These are phyloP conservation scores for Plicaturopsis crispa DNA, from an alignment of 768 basidiomycete species.

Conservation along the genomic window DNA sequence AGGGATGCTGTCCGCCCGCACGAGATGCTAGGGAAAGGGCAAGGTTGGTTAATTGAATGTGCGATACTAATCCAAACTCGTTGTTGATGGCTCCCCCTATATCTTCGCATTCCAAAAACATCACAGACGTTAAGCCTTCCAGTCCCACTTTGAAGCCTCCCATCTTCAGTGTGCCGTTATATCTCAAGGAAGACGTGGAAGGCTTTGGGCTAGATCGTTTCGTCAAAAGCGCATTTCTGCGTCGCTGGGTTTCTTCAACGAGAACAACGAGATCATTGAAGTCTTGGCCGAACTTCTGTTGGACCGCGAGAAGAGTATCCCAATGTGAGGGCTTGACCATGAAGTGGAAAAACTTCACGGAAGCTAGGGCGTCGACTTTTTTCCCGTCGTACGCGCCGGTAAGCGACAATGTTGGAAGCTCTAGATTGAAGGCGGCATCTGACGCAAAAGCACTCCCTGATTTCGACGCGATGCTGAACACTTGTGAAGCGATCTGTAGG, in stretches of 20 bases:
- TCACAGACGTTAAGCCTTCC: conserved; percentile 63
- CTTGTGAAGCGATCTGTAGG: conserved; percentile 53
- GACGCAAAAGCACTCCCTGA: conserved; percentile 28
- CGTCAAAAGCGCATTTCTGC: conserved; percentile 11
- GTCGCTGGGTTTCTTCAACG: conserved; percentile 49
- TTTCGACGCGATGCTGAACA: conserved; percentile 49
- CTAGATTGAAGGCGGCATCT: conserved; percentile 49
- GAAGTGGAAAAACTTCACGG: conserved; percentile 64
- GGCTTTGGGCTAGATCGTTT: conserved; percentile 11
- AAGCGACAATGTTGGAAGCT: conserved; percentile 58
- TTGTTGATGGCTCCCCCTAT: conserved; percentile 57
- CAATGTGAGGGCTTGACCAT: conserved; percentile 77
- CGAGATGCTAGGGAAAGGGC: conserved; percentile 78
- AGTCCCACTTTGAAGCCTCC: conserved; percentile 77
- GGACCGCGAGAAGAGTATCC: conserved; percentile 77
- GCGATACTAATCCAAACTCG: conserved; percentile 47
- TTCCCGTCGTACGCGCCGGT: conserved; percentile 48
- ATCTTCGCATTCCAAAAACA: conserved; percentile 70
- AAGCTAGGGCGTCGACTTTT: conserved; percentile 43
- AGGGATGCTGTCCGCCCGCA: conserved; percentile 38
- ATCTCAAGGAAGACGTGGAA: conserved; percentile 19
- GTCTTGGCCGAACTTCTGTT: conserved; percentile 86
- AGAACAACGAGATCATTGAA: conserved; percentile 73
- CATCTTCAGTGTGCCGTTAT: conserved; percentile 54
- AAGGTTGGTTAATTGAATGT: conserved; percentile 64